Evolutionary conservation across 2,329 filamentous ascomycete species (phyloP).

Genomic region (Colletotrichum shisoi): DNA sequence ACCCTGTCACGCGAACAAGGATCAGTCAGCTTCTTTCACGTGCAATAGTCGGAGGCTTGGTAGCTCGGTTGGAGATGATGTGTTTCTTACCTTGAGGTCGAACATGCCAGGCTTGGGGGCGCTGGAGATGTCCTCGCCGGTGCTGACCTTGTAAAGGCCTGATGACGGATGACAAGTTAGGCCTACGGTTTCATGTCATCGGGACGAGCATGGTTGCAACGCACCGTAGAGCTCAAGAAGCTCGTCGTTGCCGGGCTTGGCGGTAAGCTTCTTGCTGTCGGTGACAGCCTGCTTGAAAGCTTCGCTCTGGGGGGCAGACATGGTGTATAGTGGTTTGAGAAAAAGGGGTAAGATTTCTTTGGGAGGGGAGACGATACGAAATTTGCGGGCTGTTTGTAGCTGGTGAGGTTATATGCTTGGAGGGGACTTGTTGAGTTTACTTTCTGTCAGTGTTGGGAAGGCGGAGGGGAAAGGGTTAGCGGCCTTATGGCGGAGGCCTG

Average conservation of each 20-base stretch:
- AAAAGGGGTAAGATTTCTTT: not conserved
- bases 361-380: not conserved
- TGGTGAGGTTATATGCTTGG: slow-evolving; percentile 13
- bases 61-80: slow-evolving; percentile 5
- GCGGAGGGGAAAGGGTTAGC: slow-evolving; percentile 31
- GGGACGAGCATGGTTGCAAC: slow-evolving; percentile 41
- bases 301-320: slow-evolving; percentile 53
- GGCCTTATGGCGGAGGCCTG: slow-evolving; percentile 27
- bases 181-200: not conserved
- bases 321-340: slow-evolving; percentile 43
- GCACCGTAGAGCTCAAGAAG: slow-evolving; percentile 70
- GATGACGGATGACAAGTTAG: slow-evolving; percentile 32
- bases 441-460: slow-evolving; percentile 30
- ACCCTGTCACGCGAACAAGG: slow-evolving; percentile 57
- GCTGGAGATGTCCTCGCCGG: slow-evolving; percentile 63
- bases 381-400: slow-evolving; percentile 9
- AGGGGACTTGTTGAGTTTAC: slow-evolving; percentile 34
- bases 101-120: slow-evolving; percentile 72
- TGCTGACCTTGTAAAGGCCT: slow-evolving; percentile 68
- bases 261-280: slow-evolving; percentile 73
- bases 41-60: slow-evolving; percentile 9
- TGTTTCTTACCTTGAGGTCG: slow-evolving; percentile 67
- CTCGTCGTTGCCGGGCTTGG: slow-evolving; percentile 70
- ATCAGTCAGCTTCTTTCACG: slow-evolving; percentile 28
- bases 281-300: slow-evolving; percentile 65